Base-by-base conservation (phyloP, 495 filamentous ascomycete species). In the Penicillium dipodomyicola region DNA sequence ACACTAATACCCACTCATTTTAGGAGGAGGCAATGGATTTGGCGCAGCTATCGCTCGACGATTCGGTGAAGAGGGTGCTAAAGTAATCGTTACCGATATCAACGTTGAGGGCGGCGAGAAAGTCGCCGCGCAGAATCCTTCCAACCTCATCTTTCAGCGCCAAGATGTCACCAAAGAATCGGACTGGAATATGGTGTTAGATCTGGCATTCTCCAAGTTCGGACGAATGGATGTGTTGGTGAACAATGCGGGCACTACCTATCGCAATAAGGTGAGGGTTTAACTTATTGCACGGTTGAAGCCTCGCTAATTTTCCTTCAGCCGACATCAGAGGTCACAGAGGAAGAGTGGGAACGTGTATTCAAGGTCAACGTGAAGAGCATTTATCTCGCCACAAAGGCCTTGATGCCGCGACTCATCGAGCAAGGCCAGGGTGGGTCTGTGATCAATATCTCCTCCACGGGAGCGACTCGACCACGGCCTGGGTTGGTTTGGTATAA, bases 161-260 rank as follows among this genome's bases (percentile, higher is more conserved):
- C 74, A 71, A 39, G 77, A 86, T 57, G 80, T 85, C 10, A 79
- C 82, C 12, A 74, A 73, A 6, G 66, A 67, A 9, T 63, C 59
- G 8, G 78, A 82, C 42, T 86, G 83, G 82, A 72, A 72, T 54
- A 52, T 48, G 0, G 63, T 81, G 9, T 65, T 84, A 9, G 67
- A 80, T 22, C 52, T 68, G 25, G 77, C 83, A 1, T 59, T 84
- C 10, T 67, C 64, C 11, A 70, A 71, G 29, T 84, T 75, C 45
- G 82, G 83, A 7, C 61, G 74, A 23, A 54, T 87, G 27, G 83
- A 87, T 59, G 74, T 85, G 5, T 59, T 85, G 44, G 79, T 87
- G 32, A 87, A 91, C 67, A 90, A 91, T 71, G 87, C 87, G 5
- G 87, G 87, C 1, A 84, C 84, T 32, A 80, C 79, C 6, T 90